Evolutionary conservation across 352 stramenopile genomes (phyloP), one percentile per base, ranked within the genome.

Genomic region (Globisporangium uncinulatum): DNA sequence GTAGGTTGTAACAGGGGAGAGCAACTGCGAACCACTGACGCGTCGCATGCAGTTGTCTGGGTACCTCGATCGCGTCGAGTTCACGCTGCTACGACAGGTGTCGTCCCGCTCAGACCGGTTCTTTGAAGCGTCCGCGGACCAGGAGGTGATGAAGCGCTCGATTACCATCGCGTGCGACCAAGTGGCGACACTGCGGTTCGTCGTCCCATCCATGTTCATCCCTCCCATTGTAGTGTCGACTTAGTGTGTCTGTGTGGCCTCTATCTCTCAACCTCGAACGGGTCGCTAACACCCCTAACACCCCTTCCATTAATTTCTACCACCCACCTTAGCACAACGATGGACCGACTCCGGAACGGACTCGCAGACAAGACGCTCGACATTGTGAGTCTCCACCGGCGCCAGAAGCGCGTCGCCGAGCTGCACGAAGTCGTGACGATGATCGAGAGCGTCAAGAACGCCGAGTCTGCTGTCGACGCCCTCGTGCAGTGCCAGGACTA

Each of bases 401-500:
- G 82, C 11, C 85, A 92, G 52, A 92, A 92, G 56, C 76, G 81
- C 10, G 87, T 93, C 31, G 82, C 80, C 0, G 80, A 92, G 63
- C 66, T 94, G 5, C 79, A 92, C 52, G 79, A 92, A 67, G 65
- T 92, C 51, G 76, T 91, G 45, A 79, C 81, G 17, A 88, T 91
- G 78, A 86, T 94, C 46, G 83, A 94, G 61, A 79, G 82, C 34
- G 81, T 94, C 31, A 94, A 91, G 61, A 85, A 84, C 61, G 83
- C 85, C 6, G 85, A 94, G 58, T 83, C 80, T 6, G 80, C 83
- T 31, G 74, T 94, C 29, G 85, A 94, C 39, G 85, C 80, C 44
- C 76, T 94, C 36, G 80, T 94, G 47, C 85, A 94, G 62, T 89
- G 83, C 45, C 77, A 88, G 55, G 85, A 94, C 58, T 94, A 92